These are phyloP conservation scores for Venturiaceae sp. DNA, from an alignment of 2,329 filamentous ascomycete species.

Conservation along the genomic window DNA sequence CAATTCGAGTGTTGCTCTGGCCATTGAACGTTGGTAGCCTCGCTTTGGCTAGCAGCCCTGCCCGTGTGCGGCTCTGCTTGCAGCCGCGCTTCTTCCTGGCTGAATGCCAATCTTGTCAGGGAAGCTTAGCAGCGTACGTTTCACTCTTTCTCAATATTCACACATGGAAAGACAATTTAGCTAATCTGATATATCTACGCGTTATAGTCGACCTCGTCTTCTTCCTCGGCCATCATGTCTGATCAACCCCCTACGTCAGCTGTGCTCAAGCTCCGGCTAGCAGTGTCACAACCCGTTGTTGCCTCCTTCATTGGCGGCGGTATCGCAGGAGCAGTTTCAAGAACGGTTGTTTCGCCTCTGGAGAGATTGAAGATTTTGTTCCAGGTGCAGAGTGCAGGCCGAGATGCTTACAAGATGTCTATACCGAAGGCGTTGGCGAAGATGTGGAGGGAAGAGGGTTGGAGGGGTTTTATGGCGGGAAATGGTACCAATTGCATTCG, in stretches of 20 bases:
- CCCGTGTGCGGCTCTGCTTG: neutral
- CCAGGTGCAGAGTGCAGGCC: constrained; percentile 83
- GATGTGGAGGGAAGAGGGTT: constrained; percentile 96
- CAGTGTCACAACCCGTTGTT: constrained; percentile 60
- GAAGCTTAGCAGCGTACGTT: neutral
- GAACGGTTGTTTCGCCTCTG: constrained; percentile 91
- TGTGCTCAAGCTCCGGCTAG: neutral
- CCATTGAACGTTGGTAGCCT: neutral
- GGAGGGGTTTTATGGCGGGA: constrained; percentile 93
- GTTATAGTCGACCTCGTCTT: neutral
- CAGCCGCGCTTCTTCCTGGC: neutral
- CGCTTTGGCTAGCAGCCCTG: neutral
- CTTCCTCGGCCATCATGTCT: neutral
- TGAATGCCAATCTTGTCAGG: neutral
- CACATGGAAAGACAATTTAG: neutral
- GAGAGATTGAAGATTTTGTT: constrained; percentile 97
- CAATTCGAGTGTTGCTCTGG: neutral
- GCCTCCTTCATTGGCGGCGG: constrained; percentile 93
- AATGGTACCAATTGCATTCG: constrained; percentile 98
- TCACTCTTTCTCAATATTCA: neutral
- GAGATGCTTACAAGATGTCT: constrained; percentile 88
- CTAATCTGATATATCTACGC: neutral
- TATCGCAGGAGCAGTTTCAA: constrained; percentile 90
- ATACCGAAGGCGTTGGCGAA: constrained; percentile 81
- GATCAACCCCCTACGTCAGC: neutral